Conservation (phyloP, 805 yeast genomes). For the Lipomyces anomalus region DNA sequence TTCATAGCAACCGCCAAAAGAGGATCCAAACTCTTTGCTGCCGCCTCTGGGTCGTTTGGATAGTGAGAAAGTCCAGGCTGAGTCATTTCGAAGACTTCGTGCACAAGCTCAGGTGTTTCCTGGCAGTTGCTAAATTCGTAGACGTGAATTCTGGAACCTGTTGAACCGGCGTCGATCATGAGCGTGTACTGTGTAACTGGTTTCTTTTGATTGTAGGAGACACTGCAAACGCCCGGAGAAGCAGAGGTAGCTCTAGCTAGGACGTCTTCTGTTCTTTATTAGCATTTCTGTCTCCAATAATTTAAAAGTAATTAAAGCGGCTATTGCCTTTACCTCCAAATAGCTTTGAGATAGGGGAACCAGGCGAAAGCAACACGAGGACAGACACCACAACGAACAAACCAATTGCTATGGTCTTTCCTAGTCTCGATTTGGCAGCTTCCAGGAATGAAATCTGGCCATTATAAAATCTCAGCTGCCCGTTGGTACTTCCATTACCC, state of each 20-base stretch:
- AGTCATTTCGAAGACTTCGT: conserved; percentile 80
- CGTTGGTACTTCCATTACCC: background rate
- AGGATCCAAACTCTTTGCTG: conserved; percentile 86
- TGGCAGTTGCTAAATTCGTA: conserved; percentile 85
- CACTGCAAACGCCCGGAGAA: conserved; percentile 31
- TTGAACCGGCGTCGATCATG: conserved; percentile 97
- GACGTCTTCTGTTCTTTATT: no score
- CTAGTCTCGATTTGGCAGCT: conserved; percentile 19
- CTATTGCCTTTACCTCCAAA: no score
- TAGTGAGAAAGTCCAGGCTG: conserved; percentile 88
- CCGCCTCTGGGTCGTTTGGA: conserved; percentile 72
- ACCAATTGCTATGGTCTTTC: conserved; percentile 11
- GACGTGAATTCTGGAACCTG: conserved; percentile 93
- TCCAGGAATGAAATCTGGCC: conserved; percentile 9
- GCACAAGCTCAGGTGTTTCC: conserved; percentile 72
- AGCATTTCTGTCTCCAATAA: no score
- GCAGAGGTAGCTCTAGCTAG: no score
- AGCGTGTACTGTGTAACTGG: conserved; percentile 63
- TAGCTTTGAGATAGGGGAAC: background rate
- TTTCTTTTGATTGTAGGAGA: conserved; percentile 36
- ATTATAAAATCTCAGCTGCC: background rate
- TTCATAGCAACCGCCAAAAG: conserved; percentile 69
- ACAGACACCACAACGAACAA: conserved; percentile 6
- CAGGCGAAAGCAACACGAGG: conserved; percentile 9
- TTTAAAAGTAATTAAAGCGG: no score